Percentiles rank a stretch among this genome's conserved stretches.
These are phyloP conservation scores for Clitoria ternatea DNA, from an alignment of 306 rosid species.

Conservation along the genomic window DNA sequence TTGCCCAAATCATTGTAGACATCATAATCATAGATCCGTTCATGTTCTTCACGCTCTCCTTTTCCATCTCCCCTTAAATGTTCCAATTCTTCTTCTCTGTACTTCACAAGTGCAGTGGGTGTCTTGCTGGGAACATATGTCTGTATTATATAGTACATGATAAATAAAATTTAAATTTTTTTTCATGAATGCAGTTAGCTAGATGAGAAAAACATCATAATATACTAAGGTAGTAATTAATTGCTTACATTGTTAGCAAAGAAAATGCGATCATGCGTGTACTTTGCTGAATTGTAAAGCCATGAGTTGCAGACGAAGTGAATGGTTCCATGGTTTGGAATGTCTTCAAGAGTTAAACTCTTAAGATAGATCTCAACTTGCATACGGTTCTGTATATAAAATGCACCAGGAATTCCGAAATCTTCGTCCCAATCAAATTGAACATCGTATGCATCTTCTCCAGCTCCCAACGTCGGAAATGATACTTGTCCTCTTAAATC, in stretches of 20 bases:
- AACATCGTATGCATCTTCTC: constrained; percentile 33
- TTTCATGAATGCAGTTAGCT: too few species aligned
- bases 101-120: constrained; percentile 43
- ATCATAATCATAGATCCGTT: constrained; percentile 73
- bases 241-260: constrained; percentile 52
- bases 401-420: constrained; percentile 58
- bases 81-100: constrained; percentile 57
- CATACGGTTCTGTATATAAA: constrained; percentile 46
- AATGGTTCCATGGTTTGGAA: constrained; percentile 53
- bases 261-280: constrained; percentile 52
- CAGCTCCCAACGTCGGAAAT: constrained; percentile 32
- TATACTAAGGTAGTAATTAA: too few species aligned
- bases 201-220: too few species aligned
- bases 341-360: constrained; percentile 42
- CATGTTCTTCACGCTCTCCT: constrained; percentile 54
- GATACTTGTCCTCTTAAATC: constrained; percentile 37
- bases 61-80: constrained; percentile 64
- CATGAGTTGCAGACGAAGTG: constrained; percentile 70
- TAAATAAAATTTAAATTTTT: too few species aligned
- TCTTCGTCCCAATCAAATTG: constrained; percentile 44
- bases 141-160: constrained; percentile 36
- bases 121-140: constrained; percentile 54
- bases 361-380: constrained; percentile 49
- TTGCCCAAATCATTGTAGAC: constrained; percentile 59
- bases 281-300: constrained; percentile 46